Evolutionary conservation across 306 rosid genomes (phyloP).

Genomic region (Cajanus cajan): DNA sequence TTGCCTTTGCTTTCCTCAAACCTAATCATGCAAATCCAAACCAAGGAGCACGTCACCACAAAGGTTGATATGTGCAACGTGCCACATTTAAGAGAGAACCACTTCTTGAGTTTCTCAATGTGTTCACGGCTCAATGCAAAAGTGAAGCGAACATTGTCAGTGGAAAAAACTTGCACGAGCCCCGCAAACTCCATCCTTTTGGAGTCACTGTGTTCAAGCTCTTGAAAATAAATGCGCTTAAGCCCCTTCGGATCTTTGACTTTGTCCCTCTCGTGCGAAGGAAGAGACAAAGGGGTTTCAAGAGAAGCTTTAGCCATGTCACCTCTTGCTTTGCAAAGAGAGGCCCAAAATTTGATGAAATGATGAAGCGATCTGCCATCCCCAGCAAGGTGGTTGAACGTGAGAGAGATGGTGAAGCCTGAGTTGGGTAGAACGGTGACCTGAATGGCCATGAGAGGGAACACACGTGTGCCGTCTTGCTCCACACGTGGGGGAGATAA

Average conservation of each 20-base stretch:
- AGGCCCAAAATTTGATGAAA: constrained; percentile 34
- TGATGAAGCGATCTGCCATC: constrained; percentile 19
- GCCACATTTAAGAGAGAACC: neutral
- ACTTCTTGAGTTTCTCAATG: constrained; percentile 19
- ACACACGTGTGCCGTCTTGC: neutral
- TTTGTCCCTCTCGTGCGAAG: constrained; percentile 20
- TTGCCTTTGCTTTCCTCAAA: neutral
- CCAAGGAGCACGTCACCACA: constrained; percentile 30
- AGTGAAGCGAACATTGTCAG: constrained; percentile 8
- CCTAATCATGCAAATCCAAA: constrained; percentile 36
- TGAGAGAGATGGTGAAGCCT: neutral
- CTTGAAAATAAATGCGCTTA: neutral
- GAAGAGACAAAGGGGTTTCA: neutral
- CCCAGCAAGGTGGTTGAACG: neutral
- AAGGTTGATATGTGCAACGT: constrained; percentile 30
- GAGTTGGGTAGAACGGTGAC: constrained; percentile 9
- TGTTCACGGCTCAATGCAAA: neutral
- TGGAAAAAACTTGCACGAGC: neutral
- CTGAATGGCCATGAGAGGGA: constrained; percentile 25
- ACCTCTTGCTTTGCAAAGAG: constrained; percentile 20
- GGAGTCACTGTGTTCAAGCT: neutral
- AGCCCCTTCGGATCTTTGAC: constrained; percentile 32
- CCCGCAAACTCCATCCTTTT: neutral
- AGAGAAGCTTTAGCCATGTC: neutral
- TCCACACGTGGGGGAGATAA: neutral